Base-by-base conservation (phyloP, 495 filamentous ascomycete species). In the Aspergillus sclerotiicarbonarius region DNA sequence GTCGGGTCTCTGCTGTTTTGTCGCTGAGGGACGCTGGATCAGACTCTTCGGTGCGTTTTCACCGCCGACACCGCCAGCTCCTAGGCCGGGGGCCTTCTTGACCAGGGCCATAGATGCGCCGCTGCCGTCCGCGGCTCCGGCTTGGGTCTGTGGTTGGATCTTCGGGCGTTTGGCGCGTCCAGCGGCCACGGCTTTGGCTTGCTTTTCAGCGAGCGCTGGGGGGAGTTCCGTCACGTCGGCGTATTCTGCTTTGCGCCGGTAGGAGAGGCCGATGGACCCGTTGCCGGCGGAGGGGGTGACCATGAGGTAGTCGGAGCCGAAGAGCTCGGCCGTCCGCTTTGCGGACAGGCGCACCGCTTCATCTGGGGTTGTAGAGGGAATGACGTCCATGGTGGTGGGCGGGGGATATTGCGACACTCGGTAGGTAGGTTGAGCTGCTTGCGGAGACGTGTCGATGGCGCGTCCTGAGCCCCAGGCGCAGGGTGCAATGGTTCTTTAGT, bases 161-260 rank as follows among this genome's bases (percentile, higher is more conserved):
- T 74, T 75, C 54, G 79, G 84, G 30, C 85, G 76, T 62, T 85
- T 81, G 50, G 83, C 80, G 52, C 80, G 79, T 19, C 82, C 79
- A 9, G 81, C 71, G 12, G 82, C 71, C 13, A 82, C 76, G 10
- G 88, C 85, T 51, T 80, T 80, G 44, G 88, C 85, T 72, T 92
- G 88, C 71, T 96, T 96, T 54, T 88, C 87, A 53, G 90, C 93
- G 13, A 98, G 82, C 13, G 83, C 82, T 45, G 89, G 84, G n/a
- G 94, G 94, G 31, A 98, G 80, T 62, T 90, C 87, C 62, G 81
- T 82, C 19, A 96, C 88, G 62, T 89, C 76, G 62, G 86, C 80
- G 67, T 98, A 98, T 77, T 98, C 93, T 57, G 80, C 77, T 61
- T 84, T 84, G 61, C 89, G 83, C 59, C 85, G 76, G 51, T 82